These are phyloP conservation scores for Hypoxylon sp. DNA, from an alignment of 2,329 filamentous ascomycete genomes.

Conservation along the genomic window DNA sequence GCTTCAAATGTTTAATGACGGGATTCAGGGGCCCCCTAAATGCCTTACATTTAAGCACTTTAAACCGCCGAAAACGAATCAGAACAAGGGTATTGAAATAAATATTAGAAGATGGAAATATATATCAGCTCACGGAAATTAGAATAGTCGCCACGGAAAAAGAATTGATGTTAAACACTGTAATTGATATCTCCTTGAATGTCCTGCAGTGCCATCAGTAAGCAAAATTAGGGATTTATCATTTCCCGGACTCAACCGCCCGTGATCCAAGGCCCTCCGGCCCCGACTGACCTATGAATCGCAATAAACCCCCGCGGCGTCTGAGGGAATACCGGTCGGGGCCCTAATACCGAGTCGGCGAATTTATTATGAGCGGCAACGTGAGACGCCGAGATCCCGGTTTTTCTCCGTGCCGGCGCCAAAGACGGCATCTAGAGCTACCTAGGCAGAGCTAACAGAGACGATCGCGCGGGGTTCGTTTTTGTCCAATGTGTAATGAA, in stretches of 20 bases:
- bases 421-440: constrained; percentile 35
- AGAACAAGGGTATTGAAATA: too few species aligned
- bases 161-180: too few species aligned
- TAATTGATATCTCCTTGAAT: not conserved
- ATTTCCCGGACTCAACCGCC: constrained; percentile 19
- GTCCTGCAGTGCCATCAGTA: not conserved
- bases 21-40: too few species aligned
- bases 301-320: constrained; percentile 25
- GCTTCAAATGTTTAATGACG: too few species aligned
- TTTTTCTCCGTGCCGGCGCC: constrained; percentile 46
- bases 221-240: not conserved
- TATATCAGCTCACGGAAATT: too few species aligned
- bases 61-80: too few species aligned
- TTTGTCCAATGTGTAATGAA: constrained; percentile 10
- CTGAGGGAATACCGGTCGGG: constrained; percentile 28
- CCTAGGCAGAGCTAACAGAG: too few species aligned
- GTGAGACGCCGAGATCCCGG: constrained; percentile 48
- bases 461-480: constrained; percentile 31
- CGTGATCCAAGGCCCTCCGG: constrained; percentile 8
- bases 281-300: constrained; percentile 18
- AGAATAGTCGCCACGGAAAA: too few species aligned
- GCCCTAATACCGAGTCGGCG: constrained; percentile 27
- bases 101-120: too few species aligned
- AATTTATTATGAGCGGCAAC: constrained; percentile 36
- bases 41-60: too few species aligned